phyloP scores from a whole-genome alignment of 345 rosid genomes.

The Geranium brycei region DNA sequence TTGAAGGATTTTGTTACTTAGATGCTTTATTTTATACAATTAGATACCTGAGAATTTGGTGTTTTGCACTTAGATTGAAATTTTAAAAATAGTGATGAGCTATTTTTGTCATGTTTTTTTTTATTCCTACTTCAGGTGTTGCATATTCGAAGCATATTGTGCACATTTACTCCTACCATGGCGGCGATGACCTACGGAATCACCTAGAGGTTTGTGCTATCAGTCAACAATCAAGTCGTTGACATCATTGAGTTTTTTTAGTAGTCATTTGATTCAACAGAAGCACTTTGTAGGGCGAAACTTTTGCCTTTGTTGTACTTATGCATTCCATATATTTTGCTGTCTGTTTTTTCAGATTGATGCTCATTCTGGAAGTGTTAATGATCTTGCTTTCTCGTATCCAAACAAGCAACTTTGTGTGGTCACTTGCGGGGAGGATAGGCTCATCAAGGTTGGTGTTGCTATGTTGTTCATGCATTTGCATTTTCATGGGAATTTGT shows the following conservation, averaged over 20 bases:
- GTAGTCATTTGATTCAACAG: not conserved
- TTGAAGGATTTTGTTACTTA: too few species aligned
- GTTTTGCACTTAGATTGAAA: not conserved
- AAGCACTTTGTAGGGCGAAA: not conserved
- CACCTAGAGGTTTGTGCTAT: slow-evolving; percentile 55
- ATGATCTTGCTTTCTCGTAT: slow-evolving; percentile 26
- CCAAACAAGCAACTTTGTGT: slow-evolving; percentile 20
- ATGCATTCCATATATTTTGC: not conserved
- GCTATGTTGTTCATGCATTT: not conserved
- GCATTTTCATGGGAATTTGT: not conserved
- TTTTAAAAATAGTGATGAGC: not conserved
- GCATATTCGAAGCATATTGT: slow-evolving; percentile 77
- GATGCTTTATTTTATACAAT: not conserved
- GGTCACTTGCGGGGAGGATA: slow-evolving; percentile 30
- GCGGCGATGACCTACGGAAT: slow-evolving; percentile 50
- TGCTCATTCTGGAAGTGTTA: slow-evolving; percentile 27
- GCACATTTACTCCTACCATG: slow-evolving; percentile 59
- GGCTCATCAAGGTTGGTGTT: slow-evolving; percentile 15
- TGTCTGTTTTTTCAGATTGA: slow-evolving; percentile 14
- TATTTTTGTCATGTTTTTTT: slow-evolving; percentile 6
- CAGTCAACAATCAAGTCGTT: not conserved
- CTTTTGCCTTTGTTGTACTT: not conserved
- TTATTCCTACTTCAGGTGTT: slow-evolving; percentile 39
- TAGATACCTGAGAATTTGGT: slow-evolving; percentile 5
- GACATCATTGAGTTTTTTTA: not conserved